phyloP scores from a whole-genome alignment of 495 filamentous ascomycete species.

The Penicillium paradoxum region DNA sequence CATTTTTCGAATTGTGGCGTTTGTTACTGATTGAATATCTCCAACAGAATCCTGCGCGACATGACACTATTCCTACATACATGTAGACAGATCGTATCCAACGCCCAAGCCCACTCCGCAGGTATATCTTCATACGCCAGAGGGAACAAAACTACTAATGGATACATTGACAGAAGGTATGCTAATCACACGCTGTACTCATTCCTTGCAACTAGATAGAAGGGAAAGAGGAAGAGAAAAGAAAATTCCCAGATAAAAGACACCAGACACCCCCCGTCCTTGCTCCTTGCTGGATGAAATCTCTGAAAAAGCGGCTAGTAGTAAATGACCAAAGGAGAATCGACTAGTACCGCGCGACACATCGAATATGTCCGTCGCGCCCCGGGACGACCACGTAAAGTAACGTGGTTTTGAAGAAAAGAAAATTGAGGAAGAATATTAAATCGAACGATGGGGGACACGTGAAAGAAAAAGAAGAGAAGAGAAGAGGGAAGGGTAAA shows the following conservation, averaged over 20 bases:
- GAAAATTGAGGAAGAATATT: constrained; percentile 5
- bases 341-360: background rate
- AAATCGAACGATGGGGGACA: constrained; percentile 2
- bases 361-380: background rate
- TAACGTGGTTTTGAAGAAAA: background rate
- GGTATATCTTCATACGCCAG: background rate
- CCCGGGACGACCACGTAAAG: background rate
- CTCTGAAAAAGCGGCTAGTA: constrained; percentile 5
- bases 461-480: constrained; percentile 6
- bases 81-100: background rate
- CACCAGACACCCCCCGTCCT: constrained; percentile 24
- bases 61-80: background rate
- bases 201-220: constrained; percentile 5
- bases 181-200: constrained; percentile 9
- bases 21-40: background rate
- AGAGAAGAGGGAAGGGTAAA: constrained; percentile 6
- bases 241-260: constrained; percentile 16
- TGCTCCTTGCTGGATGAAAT: constrained; percentile 36
- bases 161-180: background rate
- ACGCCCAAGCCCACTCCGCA: background rate
- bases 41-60: background rate
- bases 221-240: background rate
- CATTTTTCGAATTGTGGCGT: no score
- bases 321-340: background rate
- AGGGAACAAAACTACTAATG: background rate